Percentiles rank a stretch among this genome's conserved stretches.
Evolutionary conservation across 2,329 filamentous ascomycete genomes (phyloP).

Genomic region (Grosmannia huntii): DNA sequence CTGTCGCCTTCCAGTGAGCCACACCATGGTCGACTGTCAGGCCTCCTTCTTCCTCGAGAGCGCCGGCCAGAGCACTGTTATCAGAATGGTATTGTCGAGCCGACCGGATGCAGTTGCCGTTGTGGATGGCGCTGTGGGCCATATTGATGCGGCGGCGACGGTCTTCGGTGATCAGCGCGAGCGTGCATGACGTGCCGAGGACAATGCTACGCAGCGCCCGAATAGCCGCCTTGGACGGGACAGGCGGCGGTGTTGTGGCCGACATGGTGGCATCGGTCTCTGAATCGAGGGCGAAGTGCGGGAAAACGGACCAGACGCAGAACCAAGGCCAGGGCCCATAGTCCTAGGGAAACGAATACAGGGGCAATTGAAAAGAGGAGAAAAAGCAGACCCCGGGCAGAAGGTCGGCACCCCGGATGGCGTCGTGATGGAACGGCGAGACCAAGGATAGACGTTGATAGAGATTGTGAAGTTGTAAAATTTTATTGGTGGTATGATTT

Average conservation of each 20-base stretch:
- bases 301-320: neutral
- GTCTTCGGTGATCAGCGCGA: conserved; percentile 30
- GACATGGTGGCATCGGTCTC: conserved; percentile 15
- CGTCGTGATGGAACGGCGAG: neutral
- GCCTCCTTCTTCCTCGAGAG: conserved; percentile 14
- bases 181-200: conserved; percentile 31
- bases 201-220: conserved; percentile 30
- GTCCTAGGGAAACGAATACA: neutral
- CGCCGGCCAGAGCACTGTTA: conserved; percentile 14
- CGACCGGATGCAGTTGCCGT: conserved; percentile 25
- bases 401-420: neutral
- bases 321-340: neutral
- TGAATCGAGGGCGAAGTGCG: neutral
- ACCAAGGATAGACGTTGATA: neutral
- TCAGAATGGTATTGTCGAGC: conserved; percentile 24
- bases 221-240: conserved; percentile 32
- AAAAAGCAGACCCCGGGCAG: neutral
- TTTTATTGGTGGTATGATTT: neutral
- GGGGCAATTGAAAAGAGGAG: neutral
- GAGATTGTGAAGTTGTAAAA: neutral
- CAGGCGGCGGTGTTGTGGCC: conserved; percentile 21
- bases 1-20: conserved; percentile 1
- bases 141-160: conserved; percentile 30
- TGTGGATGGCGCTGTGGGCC: conserved; percentile 24
- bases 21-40: conserved; percentile 3